phyloP scores from a whole-genome alignment of 2,329 filamentous ascomycete species.

The Epichloe elymi region DNA sequence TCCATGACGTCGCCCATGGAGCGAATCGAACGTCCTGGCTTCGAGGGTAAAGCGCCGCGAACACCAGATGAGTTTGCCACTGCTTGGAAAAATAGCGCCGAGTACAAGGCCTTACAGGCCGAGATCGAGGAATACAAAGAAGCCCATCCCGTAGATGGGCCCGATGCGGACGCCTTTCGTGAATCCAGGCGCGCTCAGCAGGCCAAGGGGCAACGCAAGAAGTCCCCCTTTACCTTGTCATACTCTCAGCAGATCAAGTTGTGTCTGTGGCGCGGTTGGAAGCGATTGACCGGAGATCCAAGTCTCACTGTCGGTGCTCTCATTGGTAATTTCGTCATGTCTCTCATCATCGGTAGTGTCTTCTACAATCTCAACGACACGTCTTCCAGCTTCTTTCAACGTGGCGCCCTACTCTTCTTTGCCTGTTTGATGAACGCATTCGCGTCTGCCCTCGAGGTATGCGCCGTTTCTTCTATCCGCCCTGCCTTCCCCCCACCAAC shows the following conservation, averaged over 20 bases:
- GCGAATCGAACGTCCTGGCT: constrained; percentile 41
- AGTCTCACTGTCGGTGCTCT: constrained; percentile 56
- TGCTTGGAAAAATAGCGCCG: constrained; percentile 41
- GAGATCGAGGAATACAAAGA: constrained; percentile 44
- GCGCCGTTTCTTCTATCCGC: constrained; percentile 5
- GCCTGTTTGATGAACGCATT: constrained; percentile 80
- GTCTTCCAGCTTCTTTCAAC: constrained; percentile 64
- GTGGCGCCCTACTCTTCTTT: constrained; percentile 75
- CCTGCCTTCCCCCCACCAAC: neutral
- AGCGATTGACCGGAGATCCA: constrained; percentile 63
- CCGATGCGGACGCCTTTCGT: constrained; percentile 44
- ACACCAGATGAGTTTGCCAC: constrained; percentile 49
- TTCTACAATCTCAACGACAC: constrained; percentile 60
- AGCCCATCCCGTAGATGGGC: constrained; percentile 38
- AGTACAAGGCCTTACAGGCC: constrained; percentile 35
- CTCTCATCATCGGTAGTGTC: constrained; percentile 65
- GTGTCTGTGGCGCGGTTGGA: constrained; percentile 70
- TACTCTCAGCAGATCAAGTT: constrained; percentile 62
- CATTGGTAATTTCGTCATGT: constrained; percentile 61
- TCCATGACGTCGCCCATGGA: constrained; percentile 51
- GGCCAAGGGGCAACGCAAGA: constrained; percentile 44
- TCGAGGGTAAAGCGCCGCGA: constrained; percentile 40
- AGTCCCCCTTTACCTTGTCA: constrained; percentile 70
- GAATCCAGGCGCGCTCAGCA: constrained; percentile 40
- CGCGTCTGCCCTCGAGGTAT: constrained; percentile 58